phyloP scores from a whole-genome alignment of 768 basidiomycete species.

The Lactarius tabidus region DNA sequence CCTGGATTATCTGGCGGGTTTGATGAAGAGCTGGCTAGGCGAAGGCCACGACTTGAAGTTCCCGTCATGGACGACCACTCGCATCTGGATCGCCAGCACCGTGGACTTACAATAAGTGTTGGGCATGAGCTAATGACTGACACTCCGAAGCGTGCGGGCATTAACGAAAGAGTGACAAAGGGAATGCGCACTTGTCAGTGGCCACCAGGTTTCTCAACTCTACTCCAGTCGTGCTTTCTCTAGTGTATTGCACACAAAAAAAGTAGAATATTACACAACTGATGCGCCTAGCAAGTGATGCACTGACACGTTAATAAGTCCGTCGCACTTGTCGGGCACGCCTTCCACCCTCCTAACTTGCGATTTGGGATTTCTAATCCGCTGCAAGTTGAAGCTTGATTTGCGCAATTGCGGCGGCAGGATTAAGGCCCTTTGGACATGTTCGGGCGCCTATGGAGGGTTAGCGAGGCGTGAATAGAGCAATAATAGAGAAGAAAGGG shows the following conservation, averaged over 20 bases:
- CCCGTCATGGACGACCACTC: not conserved
- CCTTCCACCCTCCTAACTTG: not conserved
- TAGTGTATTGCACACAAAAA: conserved; percentile 3
- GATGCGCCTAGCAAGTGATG: conserved; percentile 4
- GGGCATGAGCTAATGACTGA: not conserved
- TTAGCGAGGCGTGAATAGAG: not conserved
- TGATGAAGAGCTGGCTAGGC: not conserved
- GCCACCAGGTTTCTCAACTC: not conserved
- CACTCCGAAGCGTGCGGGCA: not conserved
- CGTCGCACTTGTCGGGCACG: not conserved
- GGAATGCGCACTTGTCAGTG: not conserved
- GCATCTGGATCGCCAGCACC: not conserved
- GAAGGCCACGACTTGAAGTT: not conserved
- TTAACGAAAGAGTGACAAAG: not conserved
- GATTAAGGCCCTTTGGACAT: conserved; percentile 97
- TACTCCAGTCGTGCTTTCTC: conserved; percentile 5
- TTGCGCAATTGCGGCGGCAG: conserved; percentile 86
- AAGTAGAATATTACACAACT: not conserved
- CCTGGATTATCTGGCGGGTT: not conserved
- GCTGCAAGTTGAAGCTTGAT: conserved; percentile 88
- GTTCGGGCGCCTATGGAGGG: conserved; percentile 68
- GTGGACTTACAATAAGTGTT: not conserved
- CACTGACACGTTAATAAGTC: not conserved
- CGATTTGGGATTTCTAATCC: conserved; percentile 41
- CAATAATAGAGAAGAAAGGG: conserved; percentile 26